Percentiles rank a stretch among this genome's conserved stretches.
Conservation (phyloP, 139 green algal species). For the Chlamydomonas asymmetrica region DNA sequence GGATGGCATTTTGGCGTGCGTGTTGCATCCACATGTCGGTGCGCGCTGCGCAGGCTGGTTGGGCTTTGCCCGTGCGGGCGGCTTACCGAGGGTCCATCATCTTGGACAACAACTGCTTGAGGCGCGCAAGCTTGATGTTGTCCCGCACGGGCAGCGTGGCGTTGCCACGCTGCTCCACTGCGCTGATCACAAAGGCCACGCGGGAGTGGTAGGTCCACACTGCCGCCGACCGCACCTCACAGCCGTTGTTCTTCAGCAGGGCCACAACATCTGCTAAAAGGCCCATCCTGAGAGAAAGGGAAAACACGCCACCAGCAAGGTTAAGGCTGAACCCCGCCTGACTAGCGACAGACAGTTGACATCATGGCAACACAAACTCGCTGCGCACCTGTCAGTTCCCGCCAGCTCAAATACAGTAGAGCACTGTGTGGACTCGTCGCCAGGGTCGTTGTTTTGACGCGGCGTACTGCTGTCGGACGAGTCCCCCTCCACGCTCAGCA, state of each 20-base stretch:
- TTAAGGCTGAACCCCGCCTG: too few relatives aligned
- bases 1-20: too few relatives aligned
- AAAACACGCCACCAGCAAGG: too few relatives aligned
- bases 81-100: background rate
- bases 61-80: too few relatives aligned
- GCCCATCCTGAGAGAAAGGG: too few relatives aligned
- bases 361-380: too few relatives aligned
- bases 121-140: conserved; percentile 16
- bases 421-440: background rate
- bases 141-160: conserved; percentile 3
- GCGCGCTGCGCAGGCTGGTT: too few relatives aligned
- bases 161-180: conserved; percentile 12
- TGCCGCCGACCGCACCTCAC: conserved; percentile 68
- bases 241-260: conserved; percentile 79
- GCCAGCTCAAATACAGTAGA: conserved; percentile 83
- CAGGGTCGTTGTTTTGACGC: too few relatives aligned
- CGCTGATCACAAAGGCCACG: conserved; percentile 21
- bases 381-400: conserved; percentile 81
- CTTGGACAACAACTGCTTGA: conserved; percentile 13
- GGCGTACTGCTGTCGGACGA: too few relatives aligned
- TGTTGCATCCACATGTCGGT: too few relatives aligned
- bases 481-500: conserved; percentile 64
- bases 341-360: too few relatives aligned
- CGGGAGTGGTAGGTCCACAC: conserved; percentile 22
- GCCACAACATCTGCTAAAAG: conserved; percentile 85